Base-by-base conservation (phyloP, 306 rosid species). In the Glycine tomentella region DNA sequence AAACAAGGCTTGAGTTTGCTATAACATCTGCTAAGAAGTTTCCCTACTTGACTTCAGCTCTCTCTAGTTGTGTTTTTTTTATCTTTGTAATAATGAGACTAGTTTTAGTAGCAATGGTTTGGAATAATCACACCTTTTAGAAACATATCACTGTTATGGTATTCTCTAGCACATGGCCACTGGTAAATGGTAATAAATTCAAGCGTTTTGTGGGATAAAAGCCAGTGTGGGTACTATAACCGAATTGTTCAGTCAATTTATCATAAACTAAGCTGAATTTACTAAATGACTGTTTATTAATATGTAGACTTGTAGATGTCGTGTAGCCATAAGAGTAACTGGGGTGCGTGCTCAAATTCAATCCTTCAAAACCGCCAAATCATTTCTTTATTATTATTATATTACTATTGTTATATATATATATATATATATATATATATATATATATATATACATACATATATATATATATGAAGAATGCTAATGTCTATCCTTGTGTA, bases 1-100 rank as follows among this genome's bases (percentile, higher is more conserved):
- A 42, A 75, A 31, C 68, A 80, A 85, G 86, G 65, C 81, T 17
- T 75, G 77, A 10, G 65, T 68, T 33, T 57, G 78, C 49, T 45
- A 52, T 65, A n/a, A 56, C 53, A 36, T 46, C 3, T 38, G 74
- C 67, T 40, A 75, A 66, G 63, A 77, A 72, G 68, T 81, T 76
- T 52, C 69, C 14, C 33, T 55, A 42, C 58, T 7, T 14, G n/a
- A 40, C 34, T 61, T 49, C 4, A 56, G 62, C 53, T 13, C 44
- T 33, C 25, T 53, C 48, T 61, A 38, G 45, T 52, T 75, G 52
- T 78, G 81, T n/a, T n/a, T 42, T 69, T 33, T 71, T 53, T 44
- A 63, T 71, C 63, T 61, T 59, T 75, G 71, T 62, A 46, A 34
- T 15, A 20, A 20, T 20, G 71, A 51, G 70, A 66, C n/a, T 20